phyloP scores from a whole-genome alignment of 169 alveolate species.

The Eimeria necatrix region DNA sequence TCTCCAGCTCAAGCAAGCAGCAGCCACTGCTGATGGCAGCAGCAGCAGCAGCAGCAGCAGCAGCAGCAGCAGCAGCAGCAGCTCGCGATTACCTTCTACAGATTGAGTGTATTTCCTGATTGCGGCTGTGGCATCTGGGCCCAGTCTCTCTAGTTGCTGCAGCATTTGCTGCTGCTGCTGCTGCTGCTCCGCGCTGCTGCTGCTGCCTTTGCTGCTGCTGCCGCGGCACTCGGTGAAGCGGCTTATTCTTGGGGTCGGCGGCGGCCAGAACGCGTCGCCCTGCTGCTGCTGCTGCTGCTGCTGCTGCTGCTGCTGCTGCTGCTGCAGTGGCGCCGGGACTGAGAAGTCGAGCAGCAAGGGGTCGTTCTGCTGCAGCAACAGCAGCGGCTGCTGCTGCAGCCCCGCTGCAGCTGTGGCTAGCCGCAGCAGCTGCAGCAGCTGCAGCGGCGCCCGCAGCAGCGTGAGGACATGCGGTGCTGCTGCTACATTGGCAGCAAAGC shows the following conservation, averaged over 20 bases:
- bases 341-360: conserved; percentile 27
- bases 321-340: not conserved
- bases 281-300: conserved; percentile 50
- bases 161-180: conserved; percentile 7
- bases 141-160: not conserved
- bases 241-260: not conserved
- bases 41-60: conserved; percentile 18
- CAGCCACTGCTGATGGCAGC: no score
- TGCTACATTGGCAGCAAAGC: conserved; percentile 20
- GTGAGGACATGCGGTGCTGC: conserved; percentile 39
- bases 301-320: not conserved
- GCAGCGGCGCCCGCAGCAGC: conserved; percentile 65
- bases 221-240: not conserved
- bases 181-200: conserved; percentile 13
- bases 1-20: no score
- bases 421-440: conserved; percentile 46
- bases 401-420: not conserved
- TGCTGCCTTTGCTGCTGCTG: conserved; percentile 60
- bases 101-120: not conserved
- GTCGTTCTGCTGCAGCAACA: conserved; percentile 58
- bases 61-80: conserved; percentile 49
- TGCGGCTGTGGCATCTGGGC: conserved; percentile 13
- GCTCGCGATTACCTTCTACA: not conserved
- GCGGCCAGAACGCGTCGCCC: not conserved
- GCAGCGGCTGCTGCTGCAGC: conserved; percentile 10